Conservation (phyloP, 441 rosid species). For the Dalechampia spathulata region DNA sequence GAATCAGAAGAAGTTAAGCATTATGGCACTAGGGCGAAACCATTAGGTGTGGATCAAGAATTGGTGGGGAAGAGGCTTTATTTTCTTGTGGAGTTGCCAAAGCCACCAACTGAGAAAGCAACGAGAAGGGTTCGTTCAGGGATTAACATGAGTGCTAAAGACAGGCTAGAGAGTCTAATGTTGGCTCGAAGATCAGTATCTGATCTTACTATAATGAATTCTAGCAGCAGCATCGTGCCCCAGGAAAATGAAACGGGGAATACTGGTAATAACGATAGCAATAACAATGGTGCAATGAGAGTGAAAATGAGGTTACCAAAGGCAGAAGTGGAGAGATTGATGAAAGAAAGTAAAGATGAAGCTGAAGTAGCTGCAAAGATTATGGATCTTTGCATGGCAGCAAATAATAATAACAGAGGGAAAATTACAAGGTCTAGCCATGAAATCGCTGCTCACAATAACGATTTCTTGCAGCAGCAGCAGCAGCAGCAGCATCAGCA, state of each 20-base stretch:
- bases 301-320: slow-evolving; percentile 65
- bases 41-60: slow-evolving; percentile 44
- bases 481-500: no score
- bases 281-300: slow-evolving; percentile 24
- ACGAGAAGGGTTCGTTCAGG: slow-evolving; percentile 77
- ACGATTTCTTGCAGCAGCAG: no score
- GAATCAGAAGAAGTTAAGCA: slow-evolving; percentile 86
- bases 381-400: slow-evolving; percentile 45
- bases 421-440: no score
- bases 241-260: background rate
- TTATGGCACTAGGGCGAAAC: slow-evolving; percentile 70
- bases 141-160: slow-evolving; percentile 72
- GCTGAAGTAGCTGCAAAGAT: slow-evolving; percentile 65
- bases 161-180: slow-evolving; percentile 76
- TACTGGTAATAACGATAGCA: no score
- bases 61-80: slow-evolving; percentile 67
- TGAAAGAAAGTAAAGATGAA: slow-evolving; percentile 55
- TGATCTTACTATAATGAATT: slow-evolving; percentile 51
- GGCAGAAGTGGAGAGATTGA: slow-evolving; percentile 53
- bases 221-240: background rate
- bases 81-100: slow-evolving; percentile 70
- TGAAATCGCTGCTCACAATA: slow-evolving; percentile 12
- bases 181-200: slow-evolving; percentile 71
- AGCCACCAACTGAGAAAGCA: slow-evolving; percentile 25
- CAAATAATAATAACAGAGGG: no score